Evolutionary conservation across 2,329 filamentous ascomycete genomes (phyloP).

Genomic region (Cryphonectria naterciae): DNA sequence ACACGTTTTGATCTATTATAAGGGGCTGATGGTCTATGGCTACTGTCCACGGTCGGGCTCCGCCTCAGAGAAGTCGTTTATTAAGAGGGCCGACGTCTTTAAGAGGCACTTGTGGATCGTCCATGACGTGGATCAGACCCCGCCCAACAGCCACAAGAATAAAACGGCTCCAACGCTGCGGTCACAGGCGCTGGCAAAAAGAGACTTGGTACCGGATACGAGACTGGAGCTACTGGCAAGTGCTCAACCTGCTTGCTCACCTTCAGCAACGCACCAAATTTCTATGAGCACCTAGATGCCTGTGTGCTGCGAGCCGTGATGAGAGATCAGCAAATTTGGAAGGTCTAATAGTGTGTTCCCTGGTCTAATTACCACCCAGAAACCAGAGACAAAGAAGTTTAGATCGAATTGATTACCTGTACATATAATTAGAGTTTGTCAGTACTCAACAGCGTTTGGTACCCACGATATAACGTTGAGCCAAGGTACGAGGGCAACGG

Average conservation of each 20-base stretch:
- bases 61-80: constrained; percentile 91
- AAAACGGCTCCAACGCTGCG: constrained; percentile 37
- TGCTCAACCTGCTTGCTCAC: constrained; percentile 92
- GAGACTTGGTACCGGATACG: constrained; percentile 62
- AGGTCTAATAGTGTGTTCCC: constrained; percentile 61
- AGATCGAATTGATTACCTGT: too few species aligned
- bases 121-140: constrained; percentile 89
- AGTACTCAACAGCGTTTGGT: too few species aligned
- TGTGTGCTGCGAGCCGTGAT: constrained; percentile 74
- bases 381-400: too few species aligned
- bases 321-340: constrained; percentile 42
- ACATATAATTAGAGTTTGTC: too few species aligned
- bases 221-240: constrained; percentile 83
- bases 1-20: constrained; percentile 93
- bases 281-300: constrained; percentile 94
- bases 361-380: constrained; percentile 46
- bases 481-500: too few species aligned
- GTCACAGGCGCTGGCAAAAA: constrained; percentile 59
- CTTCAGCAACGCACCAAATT: constrained; percentile 92
- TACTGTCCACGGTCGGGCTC: constrained; percentile 94
- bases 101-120: constrained; percentile 91
- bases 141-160: constrained; percentile 87
- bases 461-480: too few species aligned
- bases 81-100: constrained; percentile 94
- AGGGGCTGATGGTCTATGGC: constrained; percentile 94